These are phyloP conservation scores for Sporobolomyces roseus DNA, from an alignment of 768 basidiomycete genomes.

Conservation along the genomic window DNA sequence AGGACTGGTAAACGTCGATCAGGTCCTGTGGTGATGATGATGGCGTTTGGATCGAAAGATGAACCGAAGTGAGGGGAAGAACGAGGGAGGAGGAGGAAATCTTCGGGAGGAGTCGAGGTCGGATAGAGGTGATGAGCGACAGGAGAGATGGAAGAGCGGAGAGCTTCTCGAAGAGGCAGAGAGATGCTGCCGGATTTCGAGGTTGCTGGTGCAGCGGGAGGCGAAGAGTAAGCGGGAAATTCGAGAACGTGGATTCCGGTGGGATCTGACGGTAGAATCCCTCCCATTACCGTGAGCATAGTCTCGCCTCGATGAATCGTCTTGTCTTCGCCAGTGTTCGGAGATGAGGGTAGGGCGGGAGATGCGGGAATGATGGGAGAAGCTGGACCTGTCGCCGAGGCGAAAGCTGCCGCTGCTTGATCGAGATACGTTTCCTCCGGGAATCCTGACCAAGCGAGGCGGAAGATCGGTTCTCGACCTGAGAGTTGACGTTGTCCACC, in stretches of 20 bases:
- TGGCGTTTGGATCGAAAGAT: constrained; percentile 64
- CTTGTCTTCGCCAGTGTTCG: constrained; percentile 1
- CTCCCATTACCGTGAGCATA: constrained; percentile 71
- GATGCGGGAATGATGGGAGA: not conserved
- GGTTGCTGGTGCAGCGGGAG: constrained; percentile 20
- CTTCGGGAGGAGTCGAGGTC: constrained; percentile 62
- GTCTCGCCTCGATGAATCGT: constrained; percentile 53
- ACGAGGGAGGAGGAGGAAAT: constrained; percentile 72
- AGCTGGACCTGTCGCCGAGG: not conserved
- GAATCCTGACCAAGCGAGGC: constrained; percentile 77
- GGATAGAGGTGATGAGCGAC: constrained; percentile 54
- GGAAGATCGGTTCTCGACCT: constrained; percentile 73
- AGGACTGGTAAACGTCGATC: constrained; percentile 47
- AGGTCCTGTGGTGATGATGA: constrained; percentile 61
- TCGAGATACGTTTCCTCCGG: constrained; percentile 53
- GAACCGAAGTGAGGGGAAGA: constrained; percentile 66
- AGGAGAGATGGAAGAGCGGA: constrained; percentile 57
- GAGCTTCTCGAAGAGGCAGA: constrained; percentile 57
- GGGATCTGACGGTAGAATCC: constrained; percentile 57
- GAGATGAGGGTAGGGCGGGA: constrained; percentile 1
- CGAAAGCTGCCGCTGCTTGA: not conserved
- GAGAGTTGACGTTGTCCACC: constrained; percentile 33
- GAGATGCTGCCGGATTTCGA: constrained; percentile 33
- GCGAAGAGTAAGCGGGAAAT: constrained; percentile 55
- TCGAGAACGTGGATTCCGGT: constrained; percentile 66